Conservation (phyloP, 176 grass and related monocot species). For the Cenchrus purpureus region DNA sequence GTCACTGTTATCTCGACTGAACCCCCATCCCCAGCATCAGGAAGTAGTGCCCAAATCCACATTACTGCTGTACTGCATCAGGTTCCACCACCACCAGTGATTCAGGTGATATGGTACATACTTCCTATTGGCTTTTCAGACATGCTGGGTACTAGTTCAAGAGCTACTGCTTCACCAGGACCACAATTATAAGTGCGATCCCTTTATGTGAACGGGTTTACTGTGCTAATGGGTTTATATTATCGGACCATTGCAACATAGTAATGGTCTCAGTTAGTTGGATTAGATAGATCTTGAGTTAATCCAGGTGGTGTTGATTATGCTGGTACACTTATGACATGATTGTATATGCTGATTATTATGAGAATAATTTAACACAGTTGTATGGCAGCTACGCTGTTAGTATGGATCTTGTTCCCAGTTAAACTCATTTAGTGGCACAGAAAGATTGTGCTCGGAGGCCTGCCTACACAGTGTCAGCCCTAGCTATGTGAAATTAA, state of each 20-base stretch:
- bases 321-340: not conserved
- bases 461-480: too few relatives aligned
- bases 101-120: not conserved
- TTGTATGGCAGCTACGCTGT: too few relatives aligned
- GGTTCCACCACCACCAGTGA: not conserved
- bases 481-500: too few relatives aligned
- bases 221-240: not conserved
- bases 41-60: not conserved
- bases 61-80: not conserved
- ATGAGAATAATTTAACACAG: not conserved
- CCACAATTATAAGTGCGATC: not conserved
- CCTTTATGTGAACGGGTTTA: not conserved
- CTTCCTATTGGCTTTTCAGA: not conserved
- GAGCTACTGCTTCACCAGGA: not conserved
- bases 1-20: not conserved
- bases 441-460: too few relatives aligned
- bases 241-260: not conserved
- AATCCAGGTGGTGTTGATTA: not conserved
- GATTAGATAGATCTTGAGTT: not conserved
- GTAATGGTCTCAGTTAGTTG: not conserved
- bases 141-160: not conserved
- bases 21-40: not conserved
- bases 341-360: not conserved
- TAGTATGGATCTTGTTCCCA: too few relatives aligned
- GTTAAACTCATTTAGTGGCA: too few relatives aligned